Conservation (phyloP, 1,139 yeast genomes). For the Yamadazyma kanchanaburiensis region DNA sequence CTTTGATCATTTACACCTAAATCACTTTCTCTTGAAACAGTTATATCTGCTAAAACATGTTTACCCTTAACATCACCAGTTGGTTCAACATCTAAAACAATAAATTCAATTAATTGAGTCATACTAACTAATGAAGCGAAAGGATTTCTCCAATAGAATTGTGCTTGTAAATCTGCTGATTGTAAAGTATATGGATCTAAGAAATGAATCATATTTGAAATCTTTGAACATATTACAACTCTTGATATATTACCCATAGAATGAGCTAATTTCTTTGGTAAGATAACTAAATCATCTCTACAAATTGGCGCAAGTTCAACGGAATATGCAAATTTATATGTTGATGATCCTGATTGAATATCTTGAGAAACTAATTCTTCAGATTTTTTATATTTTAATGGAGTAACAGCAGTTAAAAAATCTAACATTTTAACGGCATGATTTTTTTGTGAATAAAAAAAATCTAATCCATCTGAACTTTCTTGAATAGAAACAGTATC, state of each 20-base stretch:
- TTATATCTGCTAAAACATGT: constrained; percentile 82
- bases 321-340: constrained; percentile 87
- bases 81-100: constrained; percentile 91
- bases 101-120: constrained; percentile 78
- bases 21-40: constrained; percentile 83
- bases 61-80: constrained; percentile 82
- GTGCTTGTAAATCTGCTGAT: constrained; percentile 70
- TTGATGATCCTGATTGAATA: constrained; percentile 85
- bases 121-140: constrained; percentile 77
- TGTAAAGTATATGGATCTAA: constrained; percentile 82
- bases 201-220: constrained; percentile 80
- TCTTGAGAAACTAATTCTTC: constrained; percentile 91
- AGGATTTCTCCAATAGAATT: constrained; percentile 85
- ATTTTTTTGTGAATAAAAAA: constrained; percentile 82
- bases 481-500: constrained; percentile 94
- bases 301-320: constrained; percentile 97
- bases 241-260: constrained; percentile 82
- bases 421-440: constrained; percentile 95
- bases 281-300: constrained; percentile 89
- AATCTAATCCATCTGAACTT: constrained; percentile 91
- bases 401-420: constrained; percentile 81
- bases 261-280: constrained; percentile 82
- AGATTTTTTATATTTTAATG: constrained; percentile 80
- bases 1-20: constrained; percentile 81
- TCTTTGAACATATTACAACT: constrained; percentile 79